Evolutionary conservation across 2,329 filamentous ascomycete species (phyloP), one percentile per base, ranked within the genome.

Genomic region (Fusarium subglutinans): DNA sequence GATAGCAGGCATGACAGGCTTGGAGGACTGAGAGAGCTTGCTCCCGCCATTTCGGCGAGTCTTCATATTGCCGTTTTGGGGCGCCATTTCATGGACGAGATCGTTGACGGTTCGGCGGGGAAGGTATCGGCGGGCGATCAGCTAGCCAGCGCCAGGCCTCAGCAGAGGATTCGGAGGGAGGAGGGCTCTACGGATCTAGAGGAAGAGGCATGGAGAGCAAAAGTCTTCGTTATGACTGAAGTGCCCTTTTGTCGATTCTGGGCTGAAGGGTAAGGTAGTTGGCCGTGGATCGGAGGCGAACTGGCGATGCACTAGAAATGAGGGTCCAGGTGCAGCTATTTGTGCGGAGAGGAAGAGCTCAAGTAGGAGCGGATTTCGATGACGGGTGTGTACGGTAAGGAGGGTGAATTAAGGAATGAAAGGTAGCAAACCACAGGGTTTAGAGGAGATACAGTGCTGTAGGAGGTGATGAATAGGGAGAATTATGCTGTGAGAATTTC

Each of bases 1-100:
- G 51, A 84, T 80, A 63, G 80, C 83, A 66, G 83, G 83, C 64
- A 82, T 76, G 45, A 84, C 78, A 54, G 81, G 78, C 72, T 81
- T 82, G 65, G 78, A 69, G 65, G 73, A 76, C 60, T 80, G 78
- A 63, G 75, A 76, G 68, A 80, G 78, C 77, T 79, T 81, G 75
- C 73, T 74, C 54, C 72, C 61, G 62, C 72, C 77, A 66, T 74
- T 72, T 73, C 79, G 79, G 73, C 81, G 81, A 74, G 77, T 64
- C 76, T 79, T 81, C 69, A 73, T 75, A 50, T 79, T 77, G 73
- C 79, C 80, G 75, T 79, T 82, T 58, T 74, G 62, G 47, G 82
- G 81, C 61, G 81, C 80, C 82, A 83, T 83, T 57, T 67, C 64
- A 71, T 75, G 43, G 61, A 56, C 69, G 63, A 62, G 69, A 59